phyloP scores from a whole-genome alignment of 805 yeast species.

The Crinitomyces ghanaensis region DNA sequence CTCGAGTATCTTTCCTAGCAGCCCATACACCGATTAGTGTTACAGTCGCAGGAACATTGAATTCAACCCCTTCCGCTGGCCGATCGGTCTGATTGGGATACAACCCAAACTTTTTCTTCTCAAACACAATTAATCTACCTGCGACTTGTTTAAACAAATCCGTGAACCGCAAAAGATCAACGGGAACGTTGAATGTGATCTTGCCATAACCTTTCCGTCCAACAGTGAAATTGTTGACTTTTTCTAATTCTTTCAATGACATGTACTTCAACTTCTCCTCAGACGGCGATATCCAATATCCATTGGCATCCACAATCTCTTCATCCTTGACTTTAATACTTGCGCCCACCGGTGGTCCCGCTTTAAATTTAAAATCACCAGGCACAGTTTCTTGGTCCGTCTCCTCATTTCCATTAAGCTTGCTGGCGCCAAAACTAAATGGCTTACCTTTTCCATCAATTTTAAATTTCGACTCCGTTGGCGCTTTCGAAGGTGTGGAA shows the following conservation, averaged over 20 bases:
- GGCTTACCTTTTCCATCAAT: too few species aligned
- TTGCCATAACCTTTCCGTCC: conserved; percentile 75
- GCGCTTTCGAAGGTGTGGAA: conserved; percentile 1
- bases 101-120: conserved; percentile 46
- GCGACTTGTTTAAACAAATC: conserved; percentile 47
- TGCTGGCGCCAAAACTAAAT: too few species aligned
- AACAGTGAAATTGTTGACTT: conserved; percentile 53
- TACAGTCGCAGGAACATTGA: conserved; percentile 64
- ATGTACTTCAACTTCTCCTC: conserved; percentile 46
- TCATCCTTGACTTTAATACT: conserved; percentile 22
- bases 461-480: too few species aligned
- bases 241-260: conserved; percentile 52
- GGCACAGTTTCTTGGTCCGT: not conserved
- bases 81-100: conserved; percentile 57
- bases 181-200: conserved; percentile 67
- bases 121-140: conserved; percentile 53
- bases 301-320: conserved; percentile 48
- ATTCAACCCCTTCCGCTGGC: conserved; percentile 70
- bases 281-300: conserved; percentile 82
- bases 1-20: conserved; percentile 53
- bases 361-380: not conserved
- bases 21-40: conserved; percentile 78
- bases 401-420: not conserved
- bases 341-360: conserved; percentile 4
- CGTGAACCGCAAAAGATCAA: conserved; percentile 64